Base-by-base conservation (phyloP, 371 early-diverging fungal species). In the Phascolomyces articulosus region DNA sequence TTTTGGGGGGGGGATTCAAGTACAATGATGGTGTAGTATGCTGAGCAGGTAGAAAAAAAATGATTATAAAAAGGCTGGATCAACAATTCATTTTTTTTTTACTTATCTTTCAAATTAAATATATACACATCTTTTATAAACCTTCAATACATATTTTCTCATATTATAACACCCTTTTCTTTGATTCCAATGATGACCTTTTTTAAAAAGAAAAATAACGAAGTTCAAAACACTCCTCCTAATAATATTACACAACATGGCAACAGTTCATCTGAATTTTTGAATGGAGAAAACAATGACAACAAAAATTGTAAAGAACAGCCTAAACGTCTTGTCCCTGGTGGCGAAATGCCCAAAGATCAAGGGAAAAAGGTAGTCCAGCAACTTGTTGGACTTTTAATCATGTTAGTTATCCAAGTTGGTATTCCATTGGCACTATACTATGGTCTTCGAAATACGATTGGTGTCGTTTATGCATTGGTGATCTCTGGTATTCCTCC, bases 401-500 rank as follows among this genome's bases (percentile, higher is more conserved):
- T 58, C 13, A 65, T 66, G 56, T 44, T 77, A 0, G 38, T 71
- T 4, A 62, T 75, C 20, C 67, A 73, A 23, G 49, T 77, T 31
- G 76, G 67, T 16, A 8, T 80, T 21, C 76, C 80, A 9, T 53
- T 80, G 2, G 70, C 63, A 8, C 47, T 80, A 2, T 80, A 72
- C 63, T 83, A 77, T 57, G 62, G 70, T 7, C 54, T 72, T 13
- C 75, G 74, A 27, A 60, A 34, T 3, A 70, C 65, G 26, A 58
- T 77, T 2, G 63, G 68, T 8, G 16, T 62, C 10, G 18, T 83
- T 16, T 64, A 68, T 40, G 81, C 84, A 0, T 62, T 83, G 21
- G 23, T 83, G 10, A 51, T 83, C 38, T 83, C 84, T n/a, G 73
- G 84, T 62, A 71, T 78, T 38, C 84, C 84, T 20, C 78, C 84